These are phyloP conservation scores for Mortierella antarctica DNA, from an alignment of 192 early-diverging fungal genomes.

Conservation along the genomic window DNA sequence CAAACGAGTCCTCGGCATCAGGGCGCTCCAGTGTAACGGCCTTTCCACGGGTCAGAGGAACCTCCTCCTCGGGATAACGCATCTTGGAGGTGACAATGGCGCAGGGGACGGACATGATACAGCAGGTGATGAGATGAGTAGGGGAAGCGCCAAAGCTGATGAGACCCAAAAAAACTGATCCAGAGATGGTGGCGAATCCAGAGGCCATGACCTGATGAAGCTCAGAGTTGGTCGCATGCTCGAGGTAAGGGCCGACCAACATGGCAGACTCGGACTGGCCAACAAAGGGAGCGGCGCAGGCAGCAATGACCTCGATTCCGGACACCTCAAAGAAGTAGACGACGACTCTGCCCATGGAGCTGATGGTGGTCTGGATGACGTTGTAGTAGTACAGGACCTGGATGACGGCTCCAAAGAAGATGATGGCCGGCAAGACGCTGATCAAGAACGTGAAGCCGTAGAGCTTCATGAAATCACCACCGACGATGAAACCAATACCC, in stretches of 20 bases:
- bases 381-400: constrained; percentile 87
- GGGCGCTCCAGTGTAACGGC: constrained; percentile 64
- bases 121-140: constrained; percentile 80
- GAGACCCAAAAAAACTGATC: constrained; percentile 83
- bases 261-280: constrained; percentile 87
- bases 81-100: constrained; percentile 88
- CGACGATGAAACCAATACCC: constrained; percentile 80
- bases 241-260: constrained; percentile 83
- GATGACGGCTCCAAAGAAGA: constrained; percentile 91
- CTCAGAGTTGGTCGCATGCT: constrained; percentile 87
- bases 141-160: constrained; percentile 74
- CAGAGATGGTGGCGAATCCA: constrained; percentile 92
- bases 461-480: constrained; percentile 55
- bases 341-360: constrained; percentile 70
- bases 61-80: constrained; percentile 85
- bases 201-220: constrained; percentile 89
- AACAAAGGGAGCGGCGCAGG: constrained; percentile 86
- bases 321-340: constrained; percentile 78
- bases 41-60: constrained; percentile 79
- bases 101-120: constrained; percentile 92
- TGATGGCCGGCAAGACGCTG: constrained; percentile 82
- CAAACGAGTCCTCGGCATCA: constrained; percentile 75
- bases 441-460: constrained; percentile 68
- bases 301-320: constrained; percentile 86
- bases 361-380: constrained; percentile 83